Conservation (phyloP, 2,329 filamentous ascomycete species). For the Pseudogymnoascus sp. region DNA sequence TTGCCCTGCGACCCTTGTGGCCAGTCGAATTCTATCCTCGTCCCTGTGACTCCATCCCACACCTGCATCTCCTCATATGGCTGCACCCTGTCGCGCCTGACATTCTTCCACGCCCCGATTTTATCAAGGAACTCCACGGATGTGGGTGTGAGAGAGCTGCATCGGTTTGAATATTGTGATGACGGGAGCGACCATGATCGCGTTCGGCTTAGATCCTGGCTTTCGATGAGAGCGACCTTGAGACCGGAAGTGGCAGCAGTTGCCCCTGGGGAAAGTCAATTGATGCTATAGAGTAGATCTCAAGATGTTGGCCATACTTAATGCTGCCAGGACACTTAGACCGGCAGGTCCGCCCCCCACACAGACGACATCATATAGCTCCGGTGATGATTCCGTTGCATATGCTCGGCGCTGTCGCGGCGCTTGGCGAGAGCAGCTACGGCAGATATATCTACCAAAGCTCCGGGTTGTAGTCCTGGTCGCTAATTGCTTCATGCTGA, state of each 20-base stretch:
- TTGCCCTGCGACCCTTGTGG: constrained; percentile 39
- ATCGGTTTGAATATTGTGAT: constrained; percentile 80
- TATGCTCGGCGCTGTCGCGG: constrained; percentile 19
- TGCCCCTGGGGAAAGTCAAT: constrained; percentile 46
- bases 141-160: constrained; percentile 85
- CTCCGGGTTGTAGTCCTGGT: constrained; percentile 10
- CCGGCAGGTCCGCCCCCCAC: constrained; percentile 45
- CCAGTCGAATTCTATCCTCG: constrained; percentile 85
- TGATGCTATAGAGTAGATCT: neutral
- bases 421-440: constrained; percentile 20
- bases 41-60: constrained; percentile 88
- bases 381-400: constrained; percentile 17
- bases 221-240: constrained; percentile 81
- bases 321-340: constrained; percentile 68
- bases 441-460: constrained; percentile 20
- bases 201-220: constrained; percentile 68
- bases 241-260: constrained; percentile 68
- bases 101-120: constrained; percentile 78
- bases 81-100: constrained; percentile 67
- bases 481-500: constrained; percentile 2
- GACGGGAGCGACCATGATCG: constrained; percentile 57
- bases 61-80: constrained; percentile 95
- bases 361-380: constrained; percentile 29
- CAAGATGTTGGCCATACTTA: constrained; percentile 47
- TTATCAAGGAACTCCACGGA: constrained; percentile 74